Evolutionary conservation across 192 early-diverging fungal species (phyloP), one percentile per base, ranked within the genome.

Genomic region (Entophlyctis luteolus): DNA sequence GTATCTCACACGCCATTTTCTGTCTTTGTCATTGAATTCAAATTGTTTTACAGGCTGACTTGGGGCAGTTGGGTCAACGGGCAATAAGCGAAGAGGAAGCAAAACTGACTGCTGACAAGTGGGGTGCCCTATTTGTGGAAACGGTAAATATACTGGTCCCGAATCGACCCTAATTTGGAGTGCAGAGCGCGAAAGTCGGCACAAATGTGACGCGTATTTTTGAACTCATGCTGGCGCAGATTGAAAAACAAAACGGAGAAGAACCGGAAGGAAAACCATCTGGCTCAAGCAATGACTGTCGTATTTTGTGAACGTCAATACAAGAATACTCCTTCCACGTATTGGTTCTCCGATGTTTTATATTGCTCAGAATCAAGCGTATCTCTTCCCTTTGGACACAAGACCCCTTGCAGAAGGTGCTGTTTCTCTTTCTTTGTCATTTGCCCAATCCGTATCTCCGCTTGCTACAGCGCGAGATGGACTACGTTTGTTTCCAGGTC

Each of bases 101-200:
- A 48, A 74, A 86, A 50, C 80, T 83, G 34, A 65, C 93, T 25
- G 92, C 96, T n/a, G 66, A 80, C 14, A 79, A 87, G 62, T 97
- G 91, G 89, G 82, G 86, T 28, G 96, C 94, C 56, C 82, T 90
- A 27, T 89, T 86, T 59, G 82, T 94, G 46, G 96, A 99, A 72
- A 69, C 67, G 10, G 62, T 63, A 27, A 50, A 63, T 4, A 25
- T 16, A 54, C 29, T 54, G 29, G 20, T 54, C 52, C 29, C 22
- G 29, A 14, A 54, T 18, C 2, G 52, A 25, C n/a, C 23, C 50
- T 53, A n/a, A 27, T n/a, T 53, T 10, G 23, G n/a, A 12, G 23
- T 23, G 14, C 50, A 63, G 54, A 71, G 59, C 33, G 67, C 67
- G 6, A 69, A 69, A 59, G 87, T 90, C 56, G 92, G 94, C 68